A percentile compares a stretch with the other conserved stretches of the same genome.
These are phyloP conservation scores for Aspergillus ruber DNA, from an alignment of 2,329 filamentous ascomycete genomes.

Conservation along the genomic window DNA sequence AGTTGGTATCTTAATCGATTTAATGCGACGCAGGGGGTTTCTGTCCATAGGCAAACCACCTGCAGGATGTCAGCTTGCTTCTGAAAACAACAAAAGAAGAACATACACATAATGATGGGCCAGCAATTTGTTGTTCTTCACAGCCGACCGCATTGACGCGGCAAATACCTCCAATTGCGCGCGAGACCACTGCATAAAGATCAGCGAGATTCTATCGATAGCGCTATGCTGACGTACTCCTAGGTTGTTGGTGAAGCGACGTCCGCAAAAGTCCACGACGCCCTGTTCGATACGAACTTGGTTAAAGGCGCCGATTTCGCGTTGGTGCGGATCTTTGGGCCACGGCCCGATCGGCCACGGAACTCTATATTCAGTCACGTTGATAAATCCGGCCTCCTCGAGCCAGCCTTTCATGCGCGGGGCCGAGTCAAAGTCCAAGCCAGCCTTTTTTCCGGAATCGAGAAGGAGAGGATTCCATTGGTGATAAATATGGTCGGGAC, in stretches of 20 bases:
- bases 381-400: constrained; percentile 8
- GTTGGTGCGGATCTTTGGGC: constrained; percentile 10
- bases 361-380: constrained; percentile 2
- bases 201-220: background rate
- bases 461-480: background rate
- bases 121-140: background rate
- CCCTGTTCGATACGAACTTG: constrained; percentile 12
- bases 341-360: constrained; percentile 10
- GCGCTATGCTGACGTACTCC: background rate
- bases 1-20: background rate
- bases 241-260: background rate
- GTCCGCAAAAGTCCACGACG: constrained; percentile 8
- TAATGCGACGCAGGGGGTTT: background rate
- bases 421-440: constrained; percentile 12
- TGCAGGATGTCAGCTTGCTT: background rate
- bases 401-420: constrained; percentile 10
- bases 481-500: background rate
- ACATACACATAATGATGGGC: background rate
- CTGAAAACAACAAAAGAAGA: background rate
- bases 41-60: background rate
- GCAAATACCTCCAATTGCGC: background rate
- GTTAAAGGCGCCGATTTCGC: constrained; percentile 11
- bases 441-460: constrained; percentile 6
- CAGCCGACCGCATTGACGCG: background rate
- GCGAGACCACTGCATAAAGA: background rate